Base-by-base conservation (phyloP, 2,329 filamentous ascomycete species). In the Sporothrix curviconia region DNA sequence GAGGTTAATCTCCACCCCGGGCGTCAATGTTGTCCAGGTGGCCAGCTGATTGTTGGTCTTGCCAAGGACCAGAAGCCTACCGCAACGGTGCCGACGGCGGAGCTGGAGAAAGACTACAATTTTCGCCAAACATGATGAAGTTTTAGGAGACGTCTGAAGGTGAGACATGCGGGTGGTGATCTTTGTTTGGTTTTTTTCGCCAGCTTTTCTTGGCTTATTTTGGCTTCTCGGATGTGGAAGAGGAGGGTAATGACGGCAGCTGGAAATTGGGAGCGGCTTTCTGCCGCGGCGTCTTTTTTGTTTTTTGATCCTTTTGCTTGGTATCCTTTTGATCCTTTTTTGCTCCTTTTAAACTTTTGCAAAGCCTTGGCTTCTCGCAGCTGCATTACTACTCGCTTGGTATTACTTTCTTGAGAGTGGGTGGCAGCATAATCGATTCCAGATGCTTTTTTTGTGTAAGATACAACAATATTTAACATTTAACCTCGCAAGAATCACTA, bases 41-140 rank as follows among this genome's bases (percentile, higher is more conserved):
- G n/a, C n/a, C 87, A 92, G 65, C 77, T 92, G 58, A 82, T 91
- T 62, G 89, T 87, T 1, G 85, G 85, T 7, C 78, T 89, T 43
- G 82, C 80, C 1, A 81, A 77, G 65, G 81, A 78, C 19, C 76
- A 82, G 66, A 82, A 78, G 60, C 72, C 78, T n/a, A n/a, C 37
- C 73, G 77, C 0, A 78, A 78, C 25, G 84, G 81, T 0, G 76
- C 83, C 9, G 82, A 85, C 61, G 80, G n/a, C 86, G 36, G 90
- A 94, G 68, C 75, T 92, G 61, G 91, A 96, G 74, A 87, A 86
- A n/a, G 64, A 79, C 91, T 58, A 90, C 84, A 1, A 77, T 94
- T 28, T 88, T 88, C 71, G 80, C 87, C 60, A 87, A 94, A 70
- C 72, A n/a, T 95, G 64, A 71, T 83, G 69, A 80, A 73, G 71